Evolutionary conservation across 345 rosid genomes (phyloP).

Genomic region (Euphorbia peplus): DNA sequence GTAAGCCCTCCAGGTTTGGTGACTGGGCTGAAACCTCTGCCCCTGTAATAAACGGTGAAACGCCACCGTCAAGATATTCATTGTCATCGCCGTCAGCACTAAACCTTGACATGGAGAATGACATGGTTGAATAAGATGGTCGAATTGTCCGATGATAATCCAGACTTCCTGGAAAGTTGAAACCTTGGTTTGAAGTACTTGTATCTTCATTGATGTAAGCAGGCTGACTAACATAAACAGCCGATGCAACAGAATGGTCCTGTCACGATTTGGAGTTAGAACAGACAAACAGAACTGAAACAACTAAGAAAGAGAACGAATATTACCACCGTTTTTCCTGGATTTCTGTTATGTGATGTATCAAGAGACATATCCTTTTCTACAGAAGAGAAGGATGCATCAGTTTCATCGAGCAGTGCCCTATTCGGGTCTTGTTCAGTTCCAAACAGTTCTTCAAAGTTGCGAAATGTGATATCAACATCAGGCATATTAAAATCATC

Average conservation of each 20-base stretch:
- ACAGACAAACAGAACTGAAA: not conserved
- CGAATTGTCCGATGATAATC: constrained; percentile 25
- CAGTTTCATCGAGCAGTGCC: constrained; percentile 34
- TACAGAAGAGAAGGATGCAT: constrained; percentile 31
- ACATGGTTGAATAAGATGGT: constrained; percentile 39
- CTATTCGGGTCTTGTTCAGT: constrained; percentile 45
- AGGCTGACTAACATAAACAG: constrained; percentile 10
- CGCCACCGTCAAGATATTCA: constrained; percentile 34
- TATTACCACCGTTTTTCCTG: constrained; percentile 32
- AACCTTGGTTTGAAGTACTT: constrained; percentile 20
- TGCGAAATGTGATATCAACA: constrained; percentile 65
- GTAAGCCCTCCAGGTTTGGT: constrained; percentile 28
- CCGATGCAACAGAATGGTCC: constrained; percentile 29
- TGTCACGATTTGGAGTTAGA: constrained; percentile 14
- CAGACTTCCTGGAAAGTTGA: constrained; percentile 8
- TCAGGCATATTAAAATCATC: constrained; percentile 75
- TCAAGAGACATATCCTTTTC: constrained; percentile 36
- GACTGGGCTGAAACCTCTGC: constrained; percentile 35
- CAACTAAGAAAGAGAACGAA: not conserved
- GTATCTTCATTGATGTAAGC: constrained; percentile 21
- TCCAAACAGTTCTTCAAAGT: constrained; percentile 77
- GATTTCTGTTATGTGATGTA: constrained; percentile 27
- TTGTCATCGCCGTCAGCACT: constrained; percentile 34
- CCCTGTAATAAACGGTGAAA: constrained; percentile 23
- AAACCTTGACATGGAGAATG: constrained; percentile 40